A percentile compares a stretch with the other conserved stretches of the same genome.
Evolutionary conservation across 441 rosid species (phyloP).

Genomic region (Pelargonium fulgidum): DNA sequence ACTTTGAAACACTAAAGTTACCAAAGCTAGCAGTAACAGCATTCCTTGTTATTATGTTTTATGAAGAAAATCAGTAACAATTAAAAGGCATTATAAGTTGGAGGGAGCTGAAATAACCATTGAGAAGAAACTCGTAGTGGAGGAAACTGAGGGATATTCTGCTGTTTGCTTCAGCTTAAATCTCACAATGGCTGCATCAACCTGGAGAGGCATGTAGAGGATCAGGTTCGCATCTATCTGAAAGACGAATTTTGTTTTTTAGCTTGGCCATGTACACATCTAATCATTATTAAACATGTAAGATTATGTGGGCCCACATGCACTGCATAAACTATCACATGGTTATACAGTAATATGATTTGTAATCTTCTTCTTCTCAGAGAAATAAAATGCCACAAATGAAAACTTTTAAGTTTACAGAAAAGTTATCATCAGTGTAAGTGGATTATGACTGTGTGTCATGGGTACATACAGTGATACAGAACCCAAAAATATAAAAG

Average conservation of each 20-base stretch:
- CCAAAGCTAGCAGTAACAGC: background rate
- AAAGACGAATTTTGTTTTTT: background rate
- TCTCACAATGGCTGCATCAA: constrained; percentile 84
- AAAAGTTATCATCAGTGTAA: too few relatives aligned
- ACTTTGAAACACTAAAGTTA: background rate
- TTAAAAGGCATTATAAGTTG: constrained; percentile 9
- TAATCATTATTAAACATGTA: background rate
- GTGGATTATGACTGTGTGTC: too few relatives aligned
- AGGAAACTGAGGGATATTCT: constrained; percentile 72
- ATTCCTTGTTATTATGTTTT: background rate
- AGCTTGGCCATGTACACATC: background rate
- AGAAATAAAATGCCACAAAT: too few relatives aligned
- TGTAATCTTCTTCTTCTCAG: too few relatives aligned
- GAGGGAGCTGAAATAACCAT: constrained; percentile 41
- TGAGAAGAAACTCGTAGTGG: constrained; percentile 77
- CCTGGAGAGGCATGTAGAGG: constrained; percentile 38
- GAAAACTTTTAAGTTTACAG: too few relatives aligned
- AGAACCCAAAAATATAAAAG: too few relatives aligned
- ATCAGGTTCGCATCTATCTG: background rate
- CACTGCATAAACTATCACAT: too few relatives aligned
- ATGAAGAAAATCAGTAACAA: background rate
- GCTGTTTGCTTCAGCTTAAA: constrained; percentile 72
- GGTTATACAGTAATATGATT: too few relatives aligned
- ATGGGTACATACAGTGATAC: too few relatives aligned
- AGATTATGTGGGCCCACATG: background rate